phyloP scores from a whole-genome alignment of 2,329 filamentous ascomycete species.

The Pseudohalonectria lignicola region DNA sequence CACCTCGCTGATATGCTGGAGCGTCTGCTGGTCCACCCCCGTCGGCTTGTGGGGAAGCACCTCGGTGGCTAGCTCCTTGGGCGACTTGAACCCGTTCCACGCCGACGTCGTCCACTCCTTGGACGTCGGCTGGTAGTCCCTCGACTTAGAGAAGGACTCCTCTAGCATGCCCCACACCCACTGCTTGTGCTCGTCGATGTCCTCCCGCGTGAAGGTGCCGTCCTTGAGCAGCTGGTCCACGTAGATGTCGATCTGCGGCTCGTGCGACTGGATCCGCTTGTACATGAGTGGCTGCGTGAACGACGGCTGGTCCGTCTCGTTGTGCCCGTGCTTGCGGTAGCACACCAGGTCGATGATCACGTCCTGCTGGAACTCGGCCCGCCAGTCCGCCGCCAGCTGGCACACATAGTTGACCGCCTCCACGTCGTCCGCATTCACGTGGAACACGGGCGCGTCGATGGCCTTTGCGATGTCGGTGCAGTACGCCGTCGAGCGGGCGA shows the following conservation, averaged over 20 bases:
- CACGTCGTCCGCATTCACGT: slow-evolving; percentile 97
- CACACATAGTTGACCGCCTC: slow-evolving; percentile 98
- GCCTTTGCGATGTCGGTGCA: slow-evolving; percentile 99
- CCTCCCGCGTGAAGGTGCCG: slow-evolving; percentile 92
- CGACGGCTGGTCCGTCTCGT: slow-evolving; percentile 97
- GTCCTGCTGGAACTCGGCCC: slow-evolving; percentile 96
- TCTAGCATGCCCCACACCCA: slow-evolving; percentile 99
- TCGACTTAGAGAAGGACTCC: slow-evolving; percentile 93
- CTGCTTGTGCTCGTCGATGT: slow-evolving; percentile 97
- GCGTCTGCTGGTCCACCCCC: slow-evolving; percentile 58
- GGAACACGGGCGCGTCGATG: slow-evolving; percentile 96
- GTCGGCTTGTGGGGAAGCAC: slow-evolving; percentile 87
- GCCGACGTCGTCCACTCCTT: slow-evolving; percentile 98
- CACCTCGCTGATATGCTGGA: slow-evolving; percentile 73
- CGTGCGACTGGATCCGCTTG: slow-evolving; percentile 84
- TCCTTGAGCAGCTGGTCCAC: slow-evolving; percentile 83
- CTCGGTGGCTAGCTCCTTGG: slow-evolving; percentile 92
- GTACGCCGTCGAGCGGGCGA: slow-evolving; percentile 94
- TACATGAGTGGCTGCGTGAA: slow-evolving; percentile 99
- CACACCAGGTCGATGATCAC: slow-evolving; percentile 97
- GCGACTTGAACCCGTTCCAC: slow-evolving; percentile 99
- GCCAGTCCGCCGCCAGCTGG: slow-evolving; percentile 94
- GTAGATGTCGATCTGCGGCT: slow-evolving; percentile 81
- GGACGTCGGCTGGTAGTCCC: slow-evolving; percentile 90
- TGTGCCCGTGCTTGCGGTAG: slow-evolving; percentile 98